Conservation (phyloP, 768 basidiomycete species). For the Mycena rebaudengoi region DNA sequence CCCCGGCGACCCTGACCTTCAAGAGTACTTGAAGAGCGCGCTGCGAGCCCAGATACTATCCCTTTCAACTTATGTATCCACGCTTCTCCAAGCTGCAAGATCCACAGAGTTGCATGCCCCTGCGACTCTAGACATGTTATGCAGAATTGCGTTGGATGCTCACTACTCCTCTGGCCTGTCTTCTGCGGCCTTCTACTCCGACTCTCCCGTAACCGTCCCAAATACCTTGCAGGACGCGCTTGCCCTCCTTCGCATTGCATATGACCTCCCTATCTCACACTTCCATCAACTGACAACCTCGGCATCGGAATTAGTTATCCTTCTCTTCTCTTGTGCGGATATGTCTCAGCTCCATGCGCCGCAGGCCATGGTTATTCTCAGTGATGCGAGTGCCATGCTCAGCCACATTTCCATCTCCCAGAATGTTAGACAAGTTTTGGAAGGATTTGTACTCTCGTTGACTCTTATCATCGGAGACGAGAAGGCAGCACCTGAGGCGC, state of each 20-base stretch:
- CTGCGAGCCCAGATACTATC: slow-evolving; percentile 65
- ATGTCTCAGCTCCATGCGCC: slow-evolving; percentile 67
- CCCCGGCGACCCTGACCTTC: slow-evolving; percentile 74
- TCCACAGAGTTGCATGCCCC: slow-evolving; percentile 70
- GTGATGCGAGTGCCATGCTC: slow-evolving; percentile 63
- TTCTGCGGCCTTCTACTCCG: slow-evolving; percentile 59
- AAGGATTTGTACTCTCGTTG: slow-evolving; percentile 65
- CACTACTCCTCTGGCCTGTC: slow-evolving; percentile 67
- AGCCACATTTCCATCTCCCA: slow-evolving; percentile 60
- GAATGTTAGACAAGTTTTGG: slow-evolving; percentile 63
- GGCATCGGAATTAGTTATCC: slow-evolving; percentile 69
- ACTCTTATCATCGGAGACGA: slow-evolving; percentile 74
- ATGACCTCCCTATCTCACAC: slow-evolving; percentile 61
- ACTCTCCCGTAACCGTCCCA: slow-evolving; percentile 58
- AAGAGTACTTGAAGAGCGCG: slow-evolving; percentile 69
- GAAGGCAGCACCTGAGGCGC: slow-evolving; percentile 74
- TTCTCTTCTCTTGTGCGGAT: slow-evolving; percentile 71
- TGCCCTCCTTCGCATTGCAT: slow-evolving; percentile 63
- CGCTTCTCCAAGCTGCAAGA: slow-evolving; percentile 72
- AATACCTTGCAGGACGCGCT: slow-evolving; percentile 69
- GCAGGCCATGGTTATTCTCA: slow-evolving; percentile 60
- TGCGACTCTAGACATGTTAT: slow-evolving; percentile 75
- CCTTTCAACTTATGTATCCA: slow-evolving; percentile 65
- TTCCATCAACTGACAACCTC: slow-evolving; percentile 67
- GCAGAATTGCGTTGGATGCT: slow-evolving; percentile 67